Percentiles rank a stretch among this genome's conserved stretches.
These are phyloP conservation scores for Scutellaria minor DNA, from an alignment of 257 asterid genomes.

Conservation along the genomic window DNA sequence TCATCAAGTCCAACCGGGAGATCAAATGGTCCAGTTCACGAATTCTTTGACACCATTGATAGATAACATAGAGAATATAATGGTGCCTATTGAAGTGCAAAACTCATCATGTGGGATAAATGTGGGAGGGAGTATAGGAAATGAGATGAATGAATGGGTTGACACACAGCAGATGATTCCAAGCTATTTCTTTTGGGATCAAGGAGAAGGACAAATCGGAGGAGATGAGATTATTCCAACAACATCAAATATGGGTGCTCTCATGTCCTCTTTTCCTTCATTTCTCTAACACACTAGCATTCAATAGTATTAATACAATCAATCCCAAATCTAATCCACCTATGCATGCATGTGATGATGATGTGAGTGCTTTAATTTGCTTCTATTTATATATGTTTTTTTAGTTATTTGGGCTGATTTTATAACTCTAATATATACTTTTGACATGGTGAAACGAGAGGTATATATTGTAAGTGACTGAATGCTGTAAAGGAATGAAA, in stretches of 20 bases:
- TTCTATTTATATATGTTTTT: conserved; percentile 38
- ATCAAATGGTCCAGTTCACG: conserved; percentile 33
- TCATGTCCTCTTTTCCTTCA: conserved; percentile 67
- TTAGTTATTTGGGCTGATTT: conserved; percentile 34
- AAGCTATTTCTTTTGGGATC: conserved; percentile 77
- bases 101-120: conserved; percentile 32
- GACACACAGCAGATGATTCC: conserved; percentile 64
- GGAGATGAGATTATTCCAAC: conserved; percentile 53
- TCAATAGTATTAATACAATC: background rate
- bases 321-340: background rate
- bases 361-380: conserved; percentile 32
- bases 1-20: conserved; percentile 36
- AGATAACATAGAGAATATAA: conserved; percentile 44
- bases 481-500: conserved; percentile 22
- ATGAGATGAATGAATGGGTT: conserved; percentile 62
- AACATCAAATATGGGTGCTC: conserved; percentile 48
- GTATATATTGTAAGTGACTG: conserved; percentile 24
- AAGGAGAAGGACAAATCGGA: conserved; percentile 52
- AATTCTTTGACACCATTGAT: conserved; percentile 54
- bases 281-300: conserved; percentile 39
- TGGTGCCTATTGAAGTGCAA: conserved; percentile 51
- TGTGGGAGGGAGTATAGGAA: conserved; percentile 36
- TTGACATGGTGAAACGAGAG: conserved; percentile 37
- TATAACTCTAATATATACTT: conserved; percentile 31
- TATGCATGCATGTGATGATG: conserved; percentile 11